Base-by-base conservation (phyloP, 306 rosid genomes). In the Oemleria cerasiformis region DNA sequence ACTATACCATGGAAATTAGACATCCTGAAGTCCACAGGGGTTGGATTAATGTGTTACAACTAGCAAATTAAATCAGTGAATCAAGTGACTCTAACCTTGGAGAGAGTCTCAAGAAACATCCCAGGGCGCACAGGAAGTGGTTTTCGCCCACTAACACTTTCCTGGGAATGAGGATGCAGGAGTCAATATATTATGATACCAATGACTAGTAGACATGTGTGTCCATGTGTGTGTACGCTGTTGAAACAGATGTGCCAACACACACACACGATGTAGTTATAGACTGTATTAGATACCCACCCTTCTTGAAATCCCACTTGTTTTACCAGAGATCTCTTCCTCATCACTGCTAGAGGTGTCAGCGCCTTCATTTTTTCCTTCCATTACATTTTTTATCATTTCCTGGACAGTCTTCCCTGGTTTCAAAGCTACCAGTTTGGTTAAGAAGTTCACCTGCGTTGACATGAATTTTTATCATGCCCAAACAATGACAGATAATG, bases 81-180 rank as follows among this genome's bases (percentile, higher is more conserved):
- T 38, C 54, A 55, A 38, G 17, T 58, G 44, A 30, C 66, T 65
- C 79, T 81, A 79, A 93, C 98, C 98, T 85, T 93, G 70, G 92
- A 76, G 62, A 93, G 90, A 4, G 98, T 88, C 79, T 91, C 98
- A 57, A 93, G 97, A 88, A 93, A 93, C 98, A 93, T 88, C 88
- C 98, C 97, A 2, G 98, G 96, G 67, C 96, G 96, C 53, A 93
- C 97, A 0, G 98, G 98, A 73, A 77, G 94, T 25, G 87, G 84
- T 73, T 80, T 88, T 71, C 75, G 81, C 65, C 94, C 96, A 0
- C 94, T 76, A 50, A 87, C 87, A 76, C 92, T 83, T 77, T 77
- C 75, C 97, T 88, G 84, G 43, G 60, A 72, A 84, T 65, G 45
- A 56, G 53, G 55, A 76, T 39, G 68, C 38, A 67, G 41, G 63